Conservation (phyloP, 345 rosid species). For the Linum trigynum region DNA sequence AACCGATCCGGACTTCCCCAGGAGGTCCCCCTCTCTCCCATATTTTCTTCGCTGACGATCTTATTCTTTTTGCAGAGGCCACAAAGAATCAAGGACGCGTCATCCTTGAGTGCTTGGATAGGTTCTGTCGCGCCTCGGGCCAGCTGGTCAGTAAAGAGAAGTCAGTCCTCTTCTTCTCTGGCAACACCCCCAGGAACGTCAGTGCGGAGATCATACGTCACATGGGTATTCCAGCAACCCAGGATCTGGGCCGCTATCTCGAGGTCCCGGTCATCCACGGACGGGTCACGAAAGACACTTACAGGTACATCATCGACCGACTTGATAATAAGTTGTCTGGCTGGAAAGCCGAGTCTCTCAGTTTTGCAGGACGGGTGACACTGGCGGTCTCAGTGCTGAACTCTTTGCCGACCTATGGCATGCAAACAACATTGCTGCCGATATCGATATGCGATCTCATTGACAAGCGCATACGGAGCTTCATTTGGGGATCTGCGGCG, state of each 20-base stretch:
- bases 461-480: not conserved
- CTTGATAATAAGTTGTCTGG: too few species aligned
- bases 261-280: not conserved
- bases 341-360: too few species aligned
- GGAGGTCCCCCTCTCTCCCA: not conserved
- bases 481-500: not conserved
- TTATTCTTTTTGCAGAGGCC: too few species aligned
- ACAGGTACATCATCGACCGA: too few species aligned
- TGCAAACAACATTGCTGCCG: too few species aligned
- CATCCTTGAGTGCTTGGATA: not conserved
- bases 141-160: not conserved
- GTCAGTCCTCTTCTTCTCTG: not conserved
- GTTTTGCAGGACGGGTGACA: too few species aligned
- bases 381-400: too few species aligned
- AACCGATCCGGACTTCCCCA: not conserved
- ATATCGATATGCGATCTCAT: not conserved
- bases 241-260: too few species aligned
- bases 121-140: not conserved
- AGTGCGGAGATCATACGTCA: not conserved
- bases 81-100: not conserved
- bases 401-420: too few species aligned
- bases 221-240: too few species aligned
- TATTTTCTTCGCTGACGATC: too few species aligned
- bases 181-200: not conserved
- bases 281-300: too few species aligned